phyloP scores from a whole-genome alignment of 441 rosid genomes.

The Populus hybrid region DNA sequence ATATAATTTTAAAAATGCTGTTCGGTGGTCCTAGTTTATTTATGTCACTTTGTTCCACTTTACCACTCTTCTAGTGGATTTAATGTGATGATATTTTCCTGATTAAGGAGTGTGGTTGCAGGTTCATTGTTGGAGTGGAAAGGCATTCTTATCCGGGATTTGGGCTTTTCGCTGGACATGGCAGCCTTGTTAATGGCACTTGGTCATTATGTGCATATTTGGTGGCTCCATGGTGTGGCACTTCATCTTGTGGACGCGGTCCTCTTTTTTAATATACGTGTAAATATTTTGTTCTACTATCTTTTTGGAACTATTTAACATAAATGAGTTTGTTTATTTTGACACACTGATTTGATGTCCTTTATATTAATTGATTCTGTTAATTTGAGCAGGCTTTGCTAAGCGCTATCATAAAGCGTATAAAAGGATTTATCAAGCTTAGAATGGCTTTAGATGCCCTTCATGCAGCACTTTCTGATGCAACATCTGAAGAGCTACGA shows the following conservation, averaged over 20 bases:
- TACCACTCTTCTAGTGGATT: background rate
- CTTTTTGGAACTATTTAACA: constrained; percentile 6
- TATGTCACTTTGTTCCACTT: background rate
- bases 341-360: constrained; percentile 7
- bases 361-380: background rate
- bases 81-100: constrained; percentile 9
- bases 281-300: constrained; percentile 40
- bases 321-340: constrained; percentile 3
- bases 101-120: constrained; percentile 31
- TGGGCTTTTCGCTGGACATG: constrained; percentile 93
- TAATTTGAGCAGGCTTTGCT: constrained; percentile 73
- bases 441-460: constrained; percentile 84
- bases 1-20: background rate
- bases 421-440: constrained; percentile 80
- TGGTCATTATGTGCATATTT: constrained; percentile 82
- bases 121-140: constrained; percentile 96
- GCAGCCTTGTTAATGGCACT: constrained; percentile 88
- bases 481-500: constrained; percentile 81
- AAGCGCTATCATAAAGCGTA: constrained; percentile 84
- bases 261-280: constrained; percentile 89
- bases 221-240: constrained; percentile 98
- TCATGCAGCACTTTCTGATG: constrained; percentile 99
- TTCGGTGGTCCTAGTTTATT: background rate
- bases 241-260: constrained; percentile 91
- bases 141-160: constrained; percentile 79